Conservation (phyloP, 805 yeast genomes). For the Teunomyces lycoperdinae region DNA sequence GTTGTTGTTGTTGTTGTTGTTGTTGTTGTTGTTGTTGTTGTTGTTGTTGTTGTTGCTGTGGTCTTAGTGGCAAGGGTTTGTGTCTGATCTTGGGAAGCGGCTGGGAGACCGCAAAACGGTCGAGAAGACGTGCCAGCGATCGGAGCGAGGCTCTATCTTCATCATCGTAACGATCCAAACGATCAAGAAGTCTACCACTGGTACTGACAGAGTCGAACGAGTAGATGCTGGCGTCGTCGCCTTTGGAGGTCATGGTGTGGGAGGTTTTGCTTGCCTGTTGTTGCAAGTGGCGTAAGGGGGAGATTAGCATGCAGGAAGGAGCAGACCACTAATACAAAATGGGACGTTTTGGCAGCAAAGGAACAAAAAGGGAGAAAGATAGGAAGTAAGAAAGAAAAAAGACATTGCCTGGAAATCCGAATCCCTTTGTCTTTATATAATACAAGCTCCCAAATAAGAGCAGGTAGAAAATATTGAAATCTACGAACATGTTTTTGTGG, state of each 20-base stretch:
- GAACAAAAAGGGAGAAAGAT: neutral
- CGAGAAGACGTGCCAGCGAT: slow-evolving; percentile 29
- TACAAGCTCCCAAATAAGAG: no score
- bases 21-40: no score
- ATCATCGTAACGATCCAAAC: slow-evolving; percentile 23
- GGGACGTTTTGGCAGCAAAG: neutral
- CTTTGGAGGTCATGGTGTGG: slow-evolving; percentile 3
- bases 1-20: neutral
- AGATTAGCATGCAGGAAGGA: neutral
- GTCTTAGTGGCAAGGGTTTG: neutral
- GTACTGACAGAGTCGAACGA: slow-evolving; percentile 45
- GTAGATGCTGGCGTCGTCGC: slow-evolving; percentile 34
- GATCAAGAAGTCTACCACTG: slow-evolving; percentile 39
- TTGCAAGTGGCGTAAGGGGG: slow-evolving; percentile 1
- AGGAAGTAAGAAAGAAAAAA: neutral
- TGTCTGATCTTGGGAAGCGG: neutral
- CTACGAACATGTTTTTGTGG: neutral
- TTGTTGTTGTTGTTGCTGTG: neutral
- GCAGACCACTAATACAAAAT: neutral
- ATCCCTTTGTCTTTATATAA: no score
- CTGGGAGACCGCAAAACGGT: slow-evolving; percentile 26
- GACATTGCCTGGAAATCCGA: neutral
- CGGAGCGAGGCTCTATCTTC: slow-evolving; percentile 9
- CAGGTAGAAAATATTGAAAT: no score
- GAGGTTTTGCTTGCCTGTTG: neutral